Evolutionary conservation across 2,329 filamentous ascomycete genomes (phyloP).

Genomic region (Aspergillus quadricinctus): DNA sequence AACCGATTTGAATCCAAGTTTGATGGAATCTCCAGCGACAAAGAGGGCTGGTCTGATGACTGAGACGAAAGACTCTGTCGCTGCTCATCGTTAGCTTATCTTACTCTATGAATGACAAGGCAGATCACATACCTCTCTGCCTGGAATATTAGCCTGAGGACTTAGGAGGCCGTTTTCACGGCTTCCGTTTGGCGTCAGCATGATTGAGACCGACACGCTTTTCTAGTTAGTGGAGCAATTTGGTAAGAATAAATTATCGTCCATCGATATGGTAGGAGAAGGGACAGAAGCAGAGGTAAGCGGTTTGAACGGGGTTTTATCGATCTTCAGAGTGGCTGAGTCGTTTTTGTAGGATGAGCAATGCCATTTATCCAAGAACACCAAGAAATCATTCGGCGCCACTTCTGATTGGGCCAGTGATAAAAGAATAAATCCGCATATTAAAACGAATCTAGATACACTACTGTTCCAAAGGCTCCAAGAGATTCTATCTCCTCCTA

Average conservation of each 20-base stretch:
- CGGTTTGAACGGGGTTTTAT: neutral
- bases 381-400: too few species aligned
- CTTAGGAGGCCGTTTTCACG: conserved; percentile 7
- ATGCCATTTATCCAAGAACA: too few species aligned
- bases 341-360: too few species aligned
- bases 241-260: neutral
- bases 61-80: conserved; percentile 3
- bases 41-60: conserved; percentile 11
- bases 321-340: neutral
- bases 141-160: conserved; percentile 8
- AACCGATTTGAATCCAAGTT: conserved; percentile 18
- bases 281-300: neutral
- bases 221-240: conserved; percentile 2
- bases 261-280: neutral
- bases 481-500: neutral
- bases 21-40: conserved; percentile 22
- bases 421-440: neutral
- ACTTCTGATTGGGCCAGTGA: neutral
- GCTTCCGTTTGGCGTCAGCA: conserved; percentile 13
- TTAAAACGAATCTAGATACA: neutral
- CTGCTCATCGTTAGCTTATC: conserved; percentile 1
- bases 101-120: neutral
- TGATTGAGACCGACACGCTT: conserved; percentile 10
- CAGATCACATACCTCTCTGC: conserved; percentile 9
- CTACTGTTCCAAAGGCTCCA: neutral